Evolutionary conservation across 495 filamentous ascomycete species (phyloP).

Genomic region (Xylaria bambusicola): DNA sequence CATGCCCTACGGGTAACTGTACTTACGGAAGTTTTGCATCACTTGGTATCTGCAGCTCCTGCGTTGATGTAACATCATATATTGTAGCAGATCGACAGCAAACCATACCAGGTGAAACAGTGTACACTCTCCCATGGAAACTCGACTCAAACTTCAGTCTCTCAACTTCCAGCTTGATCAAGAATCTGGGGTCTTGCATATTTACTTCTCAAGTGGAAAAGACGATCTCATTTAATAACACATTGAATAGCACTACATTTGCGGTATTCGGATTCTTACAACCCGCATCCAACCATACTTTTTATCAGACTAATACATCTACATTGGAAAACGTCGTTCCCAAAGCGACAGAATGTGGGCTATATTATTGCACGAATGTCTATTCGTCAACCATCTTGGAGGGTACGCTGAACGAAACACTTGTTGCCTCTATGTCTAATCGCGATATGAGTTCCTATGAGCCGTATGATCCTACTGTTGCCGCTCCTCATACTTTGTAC

Average conservation of each 20-base stretch:
- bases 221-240: not conserved
- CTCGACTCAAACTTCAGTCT: too few relatives aligned
- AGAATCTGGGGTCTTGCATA: too few relatives aligned
- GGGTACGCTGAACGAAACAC: slow-evolving; percentile 16
- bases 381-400: slow-evolving; percentile 36
- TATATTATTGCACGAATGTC: slow-evolving; percentile 44
- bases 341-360: slow-evolving; percentile 38
- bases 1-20: slow-evolving; percentile 42
- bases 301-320: not conserved
- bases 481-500: too few relatives aligned
- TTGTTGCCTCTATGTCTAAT: not conserved
- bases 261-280: not conserved
- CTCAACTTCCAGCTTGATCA: too few relatives aligned
- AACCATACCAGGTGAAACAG: not conserved
- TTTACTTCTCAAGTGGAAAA: not conserved
- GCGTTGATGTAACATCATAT: slow-evolving; percentile 25
- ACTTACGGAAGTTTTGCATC: slow-evolving; percentile 40
- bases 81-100: not conserved
- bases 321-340: not conserved
- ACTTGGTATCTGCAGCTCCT: slow-evolving; percentile 38
- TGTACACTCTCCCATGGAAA: not conserved
- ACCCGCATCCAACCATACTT: not conserved
- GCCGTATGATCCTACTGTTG: too few relatives aligned
- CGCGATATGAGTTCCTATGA: not conserved
- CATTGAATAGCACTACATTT: not conserved